Evolutionary conservation across 352 stramenopile species (phyloP).

Genomic region (Saprolegnia diclina): DNA sequence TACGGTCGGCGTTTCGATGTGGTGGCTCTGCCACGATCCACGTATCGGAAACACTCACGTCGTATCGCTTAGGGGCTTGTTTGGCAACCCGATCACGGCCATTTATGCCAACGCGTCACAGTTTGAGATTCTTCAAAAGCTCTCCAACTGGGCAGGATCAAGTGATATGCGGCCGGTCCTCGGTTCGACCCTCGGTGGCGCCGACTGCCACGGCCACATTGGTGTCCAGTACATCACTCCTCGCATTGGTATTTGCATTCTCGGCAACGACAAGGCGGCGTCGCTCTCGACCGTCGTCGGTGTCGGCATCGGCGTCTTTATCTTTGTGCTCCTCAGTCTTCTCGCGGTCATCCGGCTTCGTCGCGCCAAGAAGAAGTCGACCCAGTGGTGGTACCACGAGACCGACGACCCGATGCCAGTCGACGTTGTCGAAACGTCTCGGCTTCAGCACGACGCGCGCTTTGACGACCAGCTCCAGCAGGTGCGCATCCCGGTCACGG

Average conservation of each 20-base stretch:
- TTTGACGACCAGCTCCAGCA: constrained; percentile 20
- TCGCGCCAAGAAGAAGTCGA: background rate
- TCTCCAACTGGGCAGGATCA: background rate
- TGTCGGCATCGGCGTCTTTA: background rate
- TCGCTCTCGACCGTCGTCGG: background rate
- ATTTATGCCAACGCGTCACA: constrained; percentile 21
- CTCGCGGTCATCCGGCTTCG: background rate
- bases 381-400: constrained; percentile 6
- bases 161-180: background rate
- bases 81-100: constrained; percentile 9
- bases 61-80: background rate
- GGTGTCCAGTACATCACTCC: background rate
- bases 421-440: background rate
- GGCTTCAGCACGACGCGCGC: constrained; percentile 19
- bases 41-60: too few species aligned
- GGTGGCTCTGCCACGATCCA: background rate
- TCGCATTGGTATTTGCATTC: constrained; percentile 17
- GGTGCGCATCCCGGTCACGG: constrained; percentile 15
- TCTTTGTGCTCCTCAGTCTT: background rate
- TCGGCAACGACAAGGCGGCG: background rate
- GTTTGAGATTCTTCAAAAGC: constrained; percentile 9
- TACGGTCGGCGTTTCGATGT: background rate
- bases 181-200: background rate
- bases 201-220: constrained; percentile 9
- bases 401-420: background rate